Conservation (phyloP, 768 basidiomycete genomes). For the Russula compacta region DNA sequence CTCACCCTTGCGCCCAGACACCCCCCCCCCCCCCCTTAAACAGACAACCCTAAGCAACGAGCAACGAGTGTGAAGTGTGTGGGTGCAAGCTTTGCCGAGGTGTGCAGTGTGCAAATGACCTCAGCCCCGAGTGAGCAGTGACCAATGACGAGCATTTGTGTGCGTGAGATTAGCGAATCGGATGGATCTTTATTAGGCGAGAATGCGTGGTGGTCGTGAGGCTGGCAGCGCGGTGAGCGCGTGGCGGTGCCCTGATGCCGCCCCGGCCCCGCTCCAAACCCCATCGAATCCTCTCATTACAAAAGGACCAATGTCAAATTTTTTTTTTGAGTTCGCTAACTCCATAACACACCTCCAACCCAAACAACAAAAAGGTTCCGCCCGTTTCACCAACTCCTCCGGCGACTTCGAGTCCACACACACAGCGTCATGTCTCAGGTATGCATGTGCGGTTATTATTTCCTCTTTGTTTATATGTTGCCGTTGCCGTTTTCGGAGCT, state of each 20-base stretch:
- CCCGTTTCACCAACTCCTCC: no score
- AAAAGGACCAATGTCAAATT: not conserved
- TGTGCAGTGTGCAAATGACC: not conserved
- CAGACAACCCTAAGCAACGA: no score
- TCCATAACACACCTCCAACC: no score
- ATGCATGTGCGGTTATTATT: not conserved
- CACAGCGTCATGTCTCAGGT: conserved; percentile 9
- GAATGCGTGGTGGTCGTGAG: conserved; percentile 1
- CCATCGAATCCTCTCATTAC: not conserved
- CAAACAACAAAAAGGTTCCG: no score
- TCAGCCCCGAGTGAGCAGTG: not conserved
- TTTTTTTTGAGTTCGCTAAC: no score
- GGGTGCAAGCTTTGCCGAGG: not conserved
- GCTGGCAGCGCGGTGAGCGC: conserved; percentile 1
- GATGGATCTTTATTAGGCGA: not conserved
- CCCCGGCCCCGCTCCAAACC: not conserved
- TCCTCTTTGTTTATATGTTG: no score
- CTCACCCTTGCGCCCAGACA: no score
- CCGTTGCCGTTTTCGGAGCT: not conserved
- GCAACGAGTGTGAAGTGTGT: no score
- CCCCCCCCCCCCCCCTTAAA: no score
- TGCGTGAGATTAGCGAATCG: not conserved
- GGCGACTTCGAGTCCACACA: no score
- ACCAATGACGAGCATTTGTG: not conserved
- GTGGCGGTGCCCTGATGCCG: not conserved